Conservation (phyloP, 345 rosid genomes). For the Punica granatum region DNA sequence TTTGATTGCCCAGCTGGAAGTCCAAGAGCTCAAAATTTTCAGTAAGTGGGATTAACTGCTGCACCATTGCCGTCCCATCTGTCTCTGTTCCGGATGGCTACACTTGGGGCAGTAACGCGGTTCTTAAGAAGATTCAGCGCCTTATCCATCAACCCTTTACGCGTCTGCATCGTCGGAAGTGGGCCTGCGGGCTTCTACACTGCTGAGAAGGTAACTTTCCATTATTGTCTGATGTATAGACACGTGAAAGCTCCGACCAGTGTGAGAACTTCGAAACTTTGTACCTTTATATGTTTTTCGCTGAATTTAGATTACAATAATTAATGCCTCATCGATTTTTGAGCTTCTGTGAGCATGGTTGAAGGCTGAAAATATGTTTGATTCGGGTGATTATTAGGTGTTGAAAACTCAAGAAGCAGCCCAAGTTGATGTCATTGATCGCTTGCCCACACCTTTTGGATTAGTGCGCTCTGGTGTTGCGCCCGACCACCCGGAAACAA, state of each 20-base stretch:
- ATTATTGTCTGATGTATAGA: neutral
- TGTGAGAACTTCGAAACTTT: neutral
- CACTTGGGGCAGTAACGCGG: conserved; percentile 23
- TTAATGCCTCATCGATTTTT: neutral
- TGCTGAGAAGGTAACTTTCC: conserved; percentile 59
- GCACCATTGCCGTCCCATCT: neutral
- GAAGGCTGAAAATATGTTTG: neutral
- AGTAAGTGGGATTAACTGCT: neutral
- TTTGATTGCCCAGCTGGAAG: neutral
- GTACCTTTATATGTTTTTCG: neutral
- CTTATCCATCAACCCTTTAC: conserved; percentile 40
- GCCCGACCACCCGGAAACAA: conserved; percentile 94
- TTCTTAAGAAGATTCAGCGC: conserved; percentile 39
- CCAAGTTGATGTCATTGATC: conserved; percentile 69
- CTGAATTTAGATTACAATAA: neutral
- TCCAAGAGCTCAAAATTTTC: neutral
- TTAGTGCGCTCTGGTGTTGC: conserved; percentile 96
- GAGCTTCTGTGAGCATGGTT: neutral
- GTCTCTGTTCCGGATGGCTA: conserved; percentile 19
- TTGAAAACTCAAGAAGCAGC: conserved; percentile 61
- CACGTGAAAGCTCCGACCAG: neutral
- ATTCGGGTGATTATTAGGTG: conserved; percentile 28
- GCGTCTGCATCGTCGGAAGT: conserved; percentile 81
- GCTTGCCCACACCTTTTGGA: conserved; percentile 86
- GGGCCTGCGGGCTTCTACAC: conserved; percentile 93